Percentiles rank a stretch among this genome's conserved stretches.
These are phyloP conservation scores for Myriangium duriaei DNA, from an alignment of 2,329 filamentous ascomycete species.

Conservation along the genomic window DNA sequence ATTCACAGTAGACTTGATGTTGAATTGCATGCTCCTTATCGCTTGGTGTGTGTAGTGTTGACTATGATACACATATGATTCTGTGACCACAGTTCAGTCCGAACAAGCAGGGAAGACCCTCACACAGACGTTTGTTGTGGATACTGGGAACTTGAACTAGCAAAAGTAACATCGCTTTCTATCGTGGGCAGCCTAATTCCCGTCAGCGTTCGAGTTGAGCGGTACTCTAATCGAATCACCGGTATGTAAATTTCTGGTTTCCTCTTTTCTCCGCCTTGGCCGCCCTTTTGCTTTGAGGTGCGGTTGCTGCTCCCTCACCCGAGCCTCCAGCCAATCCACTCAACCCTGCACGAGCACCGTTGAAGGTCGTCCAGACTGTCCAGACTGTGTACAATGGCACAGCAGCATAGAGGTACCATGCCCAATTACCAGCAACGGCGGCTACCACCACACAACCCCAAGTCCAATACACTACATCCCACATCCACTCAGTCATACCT, in stretches of 20 bases:
- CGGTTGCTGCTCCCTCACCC: slow-evolving; percentile 13
- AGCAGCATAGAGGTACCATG: slow-evolving; percentile 49
- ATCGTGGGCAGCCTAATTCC: no score
- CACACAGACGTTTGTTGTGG: no score
- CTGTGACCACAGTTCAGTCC: no score
- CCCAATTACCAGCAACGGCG: slow-evolving; percentile 68
- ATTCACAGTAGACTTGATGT: no score
- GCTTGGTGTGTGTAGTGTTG: no score
- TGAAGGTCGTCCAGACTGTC: slow-evolving; percentile 34
- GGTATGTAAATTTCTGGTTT: slow-evolving; percentile 36
- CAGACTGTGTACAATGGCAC: slow-evolving; percentile 36
- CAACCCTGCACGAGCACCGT: slow-evolving; percentile 31
- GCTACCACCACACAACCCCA: slow-evolving; percentile 67
- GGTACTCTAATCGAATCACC: no score
- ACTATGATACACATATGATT: no score
- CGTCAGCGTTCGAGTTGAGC: no score
- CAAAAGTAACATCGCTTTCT: no score
- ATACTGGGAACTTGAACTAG: no score
- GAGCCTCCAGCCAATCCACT: slow-evolving; percentile 28
- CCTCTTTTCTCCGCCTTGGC: slow-evolving; percentile 41
- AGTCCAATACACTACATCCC: slow-evolving; percentile 91
- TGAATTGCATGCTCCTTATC: no score
- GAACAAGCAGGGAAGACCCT: no score
- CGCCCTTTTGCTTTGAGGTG: slow-evolving; percentile 35
- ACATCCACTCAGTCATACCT: slow-evolving; percentile 95